A percentile compares a stretch with the other conserved stretches of the same genome.
Conservation (phyloP, 495 filamentous ascomycete genomes). For the Astrocystis sublimbata region DNA sequence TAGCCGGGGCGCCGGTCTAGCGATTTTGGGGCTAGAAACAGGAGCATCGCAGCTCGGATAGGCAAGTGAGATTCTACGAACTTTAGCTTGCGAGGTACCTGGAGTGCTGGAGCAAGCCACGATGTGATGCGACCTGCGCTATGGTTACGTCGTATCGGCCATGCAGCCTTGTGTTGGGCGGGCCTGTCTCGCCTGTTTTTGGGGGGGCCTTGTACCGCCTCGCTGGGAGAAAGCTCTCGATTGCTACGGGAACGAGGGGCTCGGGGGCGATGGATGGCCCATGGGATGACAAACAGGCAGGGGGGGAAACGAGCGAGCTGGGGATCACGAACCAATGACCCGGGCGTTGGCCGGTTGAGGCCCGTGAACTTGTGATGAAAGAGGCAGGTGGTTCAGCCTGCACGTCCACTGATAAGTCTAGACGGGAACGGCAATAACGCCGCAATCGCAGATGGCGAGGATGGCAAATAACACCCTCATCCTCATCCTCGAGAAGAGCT, state of each 20-base stretch:
- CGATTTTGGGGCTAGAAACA: too few species aligned
- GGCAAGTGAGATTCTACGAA: too few species aligned
- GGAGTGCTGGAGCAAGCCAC: too few species aligned
- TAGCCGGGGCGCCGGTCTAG: too few species aligned
- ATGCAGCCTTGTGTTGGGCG: constrained; percentile 14
- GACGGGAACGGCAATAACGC: background rate
- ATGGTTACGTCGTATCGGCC: constrained; percentile 13
- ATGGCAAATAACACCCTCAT: background rate
- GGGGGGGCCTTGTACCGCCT: background rate
- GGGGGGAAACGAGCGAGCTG: background rate
- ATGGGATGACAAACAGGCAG: background rate
- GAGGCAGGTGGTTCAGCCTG: constrained; percentile 20
- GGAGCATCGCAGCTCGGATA: too few species aligned
- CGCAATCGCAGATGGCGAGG: too few species aligned
- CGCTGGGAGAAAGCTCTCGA: constrained; percentile 6
- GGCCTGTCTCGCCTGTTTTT: too few species aligned
- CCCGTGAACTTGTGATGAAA: constrained; percentile 20
- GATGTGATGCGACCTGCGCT: constrained; percentile 10
- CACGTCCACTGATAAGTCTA: constrained; percentile 10
- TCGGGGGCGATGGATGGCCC: too few species aligned
- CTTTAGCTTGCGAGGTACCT: too few species aligned
- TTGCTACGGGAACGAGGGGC: background rate
- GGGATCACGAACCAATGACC: background rate
- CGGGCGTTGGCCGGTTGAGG: background rate
- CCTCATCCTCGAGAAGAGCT: background rate